Evolutionary conservation across 1,284 basidiomycete species (phyloP), one percentile per base, ranked within the genome.

Genomic region (Thecaphora thlaspeos): DNA sequence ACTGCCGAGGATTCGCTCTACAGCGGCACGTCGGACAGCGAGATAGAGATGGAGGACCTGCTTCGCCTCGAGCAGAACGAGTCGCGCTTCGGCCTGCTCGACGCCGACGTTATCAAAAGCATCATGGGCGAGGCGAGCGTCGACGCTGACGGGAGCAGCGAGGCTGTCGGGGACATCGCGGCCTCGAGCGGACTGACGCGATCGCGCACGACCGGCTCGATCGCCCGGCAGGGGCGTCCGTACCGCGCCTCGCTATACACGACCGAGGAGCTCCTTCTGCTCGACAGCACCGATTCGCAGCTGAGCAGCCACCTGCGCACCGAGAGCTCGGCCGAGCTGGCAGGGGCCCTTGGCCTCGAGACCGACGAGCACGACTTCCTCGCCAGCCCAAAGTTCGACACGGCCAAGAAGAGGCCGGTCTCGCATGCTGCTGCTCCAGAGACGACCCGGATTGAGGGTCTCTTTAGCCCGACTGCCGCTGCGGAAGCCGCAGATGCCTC

Each of bases 191-290:
- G 39, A 41, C 41, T 66, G 24, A 59, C 46, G 32, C 55, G 55
- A 34, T 63, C 52, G 32, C 48, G 55, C 34, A 56, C 57, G 4
- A 56, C 47, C 8, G 54, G 50, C 1, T 60, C 52, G 19, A 57
- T 51, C 26, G 34, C 51, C 28, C 46, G 57, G 18, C 61, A 57
- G 5, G 37, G 43, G 34, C 50, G 48, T 12, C 68, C 59, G 2
- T 71, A 71, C 46, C 58, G 68, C 34, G 59, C 62, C 4, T 71
- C 68, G 5, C 46, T 62, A 28, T 71, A 71, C 43, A 62, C 61
- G 3, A 47, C 56, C n/a, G 68, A 70, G 39, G 68, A 70, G 47
- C 42, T 61, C 14, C 47, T 43, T n/a, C 52, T 54, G 14, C 36
- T 67, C 23, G 37, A 51, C n/a, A 9, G 38, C 8, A 14, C n/a